Percentiles rank a stretch among this genome's conserved stretches.
These are phyloP conservation scores for Globisporangium barbulae DNA, from an alignment of 352 stramenopile species.

Conservation along the genomic window DNA sequence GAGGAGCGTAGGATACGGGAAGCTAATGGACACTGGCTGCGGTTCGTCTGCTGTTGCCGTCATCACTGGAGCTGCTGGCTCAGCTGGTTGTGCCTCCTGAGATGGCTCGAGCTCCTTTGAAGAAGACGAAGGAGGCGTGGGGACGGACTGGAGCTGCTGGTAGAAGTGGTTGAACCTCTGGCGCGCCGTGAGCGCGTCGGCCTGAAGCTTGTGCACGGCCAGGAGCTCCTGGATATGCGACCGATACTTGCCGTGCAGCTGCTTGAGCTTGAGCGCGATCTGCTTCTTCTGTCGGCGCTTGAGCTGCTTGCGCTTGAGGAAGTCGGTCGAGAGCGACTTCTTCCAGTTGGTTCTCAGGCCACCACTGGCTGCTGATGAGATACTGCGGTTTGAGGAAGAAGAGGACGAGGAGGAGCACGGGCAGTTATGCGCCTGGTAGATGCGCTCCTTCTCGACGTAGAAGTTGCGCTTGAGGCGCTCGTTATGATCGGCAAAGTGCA, in stretches of 20 bases:
- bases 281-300: constrained; percentile 73
- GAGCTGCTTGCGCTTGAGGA: constrained; percentile 63
- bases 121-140: neutral
- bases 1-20: constrained; percentile 17
- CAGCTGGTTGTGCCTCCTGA: neutral
- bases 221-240: constrained; percentile 39
- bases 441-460: constrained; percentile 34
- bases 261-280: constrained; percentile 44
- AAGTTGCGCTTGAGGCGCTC: constrained; percentile 51
- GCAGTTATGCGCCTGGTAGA: constrained; percentile 48
- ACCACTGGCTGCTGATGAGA: neutral
- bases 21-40: constrained; percentile 17
- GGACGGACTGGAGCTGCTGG: constrained; percentile 1
- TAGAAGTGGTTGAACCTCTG: constrained; percentile 41
- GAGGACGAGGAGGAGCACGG: constrained; percentile 22
- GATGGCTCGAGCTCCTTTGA: neutral
- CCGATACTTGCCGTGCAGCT: constrained; percentile 41
- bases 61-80: neutral
- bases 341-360: constrained; percentile 41
- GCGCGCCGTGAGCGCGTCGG: constrained; percentile 37
- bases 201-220: constrained; percentile 49
- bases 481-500: constrained; percentile 51
- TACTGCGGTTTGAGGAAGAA: constrained; percentile 13
- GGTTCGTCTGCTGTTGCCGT: constrained; percentile 2
- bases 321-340: constrained; percentile 43